A percentile compares a stretch with the other conserved stretches of the same genome.
phyloP scores from a whole-genome alignment of 257 asterid species.

The Datura wrightii region DNA sequence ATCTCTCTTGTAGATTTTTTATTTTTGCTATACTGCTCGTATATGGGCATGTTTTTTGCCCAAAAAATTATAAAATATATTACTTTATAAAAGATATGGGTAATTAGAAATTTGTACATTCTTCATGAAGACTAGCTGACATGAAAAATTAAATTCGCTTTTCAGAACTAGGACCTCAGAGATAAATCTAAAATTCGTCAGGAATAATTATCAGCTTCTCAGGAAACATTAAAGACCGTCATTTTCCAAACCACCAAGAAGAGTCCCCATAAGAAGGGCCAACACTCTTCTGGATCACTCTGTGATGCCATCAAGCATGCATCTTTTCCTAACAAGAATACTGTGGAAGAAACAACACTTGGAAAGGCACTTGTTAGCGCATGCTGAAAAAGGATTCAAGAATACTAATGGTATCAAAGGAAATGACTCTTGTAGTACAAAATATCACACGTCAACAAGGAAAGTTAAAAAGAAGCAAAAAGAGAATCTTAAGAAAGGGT shows the following conservation, averaged over 20 bases:
- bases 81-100: background rate
- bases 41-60: background rate
- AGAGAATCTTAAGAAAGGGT: background rate
- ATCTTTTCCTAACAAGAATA: background rate
- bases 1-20: background rate
- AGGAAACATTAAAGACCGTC: background rate
- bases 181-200: background rate
- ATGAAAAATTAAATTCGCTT: background rate
- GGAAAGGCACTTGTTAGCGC: background rate
- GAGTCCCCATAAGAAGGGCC: background rate
- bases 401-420: conserved; percentile 8
- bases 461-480: background rate
- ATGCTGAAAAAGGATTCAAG: background rate
- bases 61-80: background rate
- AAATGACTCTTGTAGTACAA: background rate
- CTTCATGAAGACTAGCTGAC: background rate
- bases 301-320: background rate
- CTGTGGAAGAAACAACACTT: background rate
- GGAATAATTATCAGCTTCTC: background rate
- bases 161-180: background rate
- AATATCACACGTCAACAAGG: background rate
- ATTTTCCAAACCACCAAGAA: background rate
- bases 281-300: background rate
- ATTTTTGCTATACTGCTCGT: background rate
- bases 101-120: background rate